Evolutionary conservation across 306 rosid species (phyloP).

Genomic region (Trichosanthes cucumerina): DNA sequence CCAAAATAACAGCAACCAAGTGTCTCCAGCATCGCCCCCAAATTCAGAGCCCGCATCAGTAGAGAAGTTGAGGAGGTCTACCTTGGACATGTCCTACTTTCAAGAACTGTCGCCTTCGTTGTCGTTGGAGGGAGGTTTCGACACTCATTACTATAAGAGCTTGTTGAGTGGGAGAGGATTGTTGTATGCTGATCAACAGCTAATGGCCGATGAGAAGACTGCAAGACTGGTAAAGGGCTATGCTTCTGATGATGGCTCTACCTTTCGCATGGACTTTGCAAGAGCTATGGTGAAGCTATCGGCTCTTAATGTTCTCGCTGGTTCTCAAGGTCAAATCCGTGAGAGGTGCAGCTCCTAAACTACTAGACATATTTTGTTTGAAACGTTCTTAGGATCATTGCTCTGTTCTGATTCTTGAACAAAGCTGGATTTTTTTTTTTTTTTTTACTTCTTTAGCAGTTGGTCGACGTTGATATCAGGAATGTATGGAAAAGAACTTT

Average conservation of each 20-base stretch:
- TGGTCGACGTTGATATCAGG: background rate
- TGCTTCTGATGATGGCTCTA: conserved; percentile 68
- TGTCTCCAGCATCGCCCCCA: conserved; percentile 11
- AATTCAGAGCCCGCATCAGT: conserved; percentile 2
- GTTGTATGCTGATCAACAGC: conserved; percentile 73
- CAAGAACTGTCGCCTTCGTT: conserved; percentile 37
- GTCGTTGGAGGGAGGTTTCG: conserved; percentile 45
- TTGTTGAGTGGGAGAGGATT: conserved; percentile 70
- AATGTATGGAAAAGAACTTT: background rate
- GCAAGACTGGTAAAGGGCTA: conserved; percentile 52
- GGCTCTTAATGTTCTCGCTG: conserved; percentile 25
- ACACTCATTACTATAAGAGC: conserved; percentile 53
- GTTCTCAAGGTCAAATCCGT: conserved; percentile 28
- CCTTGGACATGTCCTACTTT: conserved; percentile 26
- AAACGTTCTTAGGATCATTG: background rate
- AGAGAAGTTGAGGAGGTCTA: conserved; percentile 18
- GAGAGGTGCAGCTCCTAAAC: conserved; percentile 8
- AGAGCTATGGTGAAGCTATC: conserved; percentile 67
- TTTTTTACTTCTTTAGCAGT: background rate
- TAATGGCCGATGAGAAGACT: conserved; percentile 54
- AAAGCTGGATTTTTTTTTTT: background rate
- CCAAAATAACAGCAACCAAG: background rate
- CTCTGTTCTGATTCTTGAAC: background rate
- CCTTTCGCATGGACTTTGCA: conserved; percentile 68
- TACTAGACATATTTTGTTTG: background rate